These are phyloP conservation scores for Talaromyces sp. DNA, from an alignment of 2,329 filamentous ascomycete genomes.

Conservation along the genomic window DNA sequence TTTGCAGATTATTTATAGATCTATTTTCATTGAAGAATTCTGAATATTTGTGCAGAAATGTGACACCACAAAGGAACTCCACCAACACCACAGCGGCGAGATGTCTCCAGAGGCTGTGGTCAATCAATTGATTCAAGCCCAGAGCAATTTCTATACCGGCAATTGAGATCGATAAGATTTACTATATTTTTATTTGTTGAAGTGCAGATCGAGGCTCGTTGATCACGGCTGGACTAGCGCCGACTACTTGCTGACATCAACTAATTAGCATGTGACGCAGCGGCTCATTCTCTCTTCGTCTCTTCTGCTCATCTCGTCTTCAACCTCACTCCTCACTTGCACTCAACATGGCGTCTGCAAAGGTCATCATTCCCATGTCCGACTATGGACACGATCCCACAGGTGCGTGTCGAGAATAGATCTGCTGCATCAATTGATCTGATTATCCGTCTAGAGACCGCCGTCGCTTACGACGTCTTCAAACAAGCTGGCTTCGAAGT, in stretches of 20 bases:
- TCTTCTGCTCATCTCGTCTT: neutral
- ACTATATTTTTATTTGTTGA: neutral
- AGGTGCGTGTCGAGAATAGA: constrained; percentile 27
- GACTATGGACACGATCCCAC: constrained; percentile 54
- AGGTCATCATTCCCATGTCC: constrained; percentile 46
- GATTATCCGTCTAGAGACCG: constrained; percentile 39
- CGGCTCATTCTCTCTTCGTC: neutral
- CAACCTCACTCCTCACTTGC: neutral
- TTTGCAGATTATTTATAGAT: neutral
- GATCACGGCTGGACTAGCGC: neutral
- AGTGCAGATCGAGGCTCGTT: neutral
- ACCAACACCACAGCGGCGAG: neutral
- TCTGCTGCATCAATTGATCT: neutral
- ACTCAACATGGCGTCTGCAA: constrained; percentile 16
- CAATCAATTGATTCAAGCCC: too few species aligned
- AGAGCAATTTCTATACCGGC: too few species aligned
- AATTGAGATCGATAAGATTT: too few species aligned
- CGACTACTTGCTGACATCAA: neutral
- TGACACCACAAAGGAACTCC: neutral
- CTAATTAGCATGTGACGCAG: neutral
- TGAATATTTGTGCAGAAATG: neutral
- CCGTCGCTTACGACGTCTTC: constrained; percentile 45
- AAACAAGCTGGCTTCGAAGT: constrained; percentile 44
- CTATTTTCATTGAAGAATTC: neutral
- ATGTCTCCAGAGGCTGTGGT: neutral